Conservation (phyloP, 2,329 filamentous ascomycete species). For the Epichloe uncinata region DNA sequence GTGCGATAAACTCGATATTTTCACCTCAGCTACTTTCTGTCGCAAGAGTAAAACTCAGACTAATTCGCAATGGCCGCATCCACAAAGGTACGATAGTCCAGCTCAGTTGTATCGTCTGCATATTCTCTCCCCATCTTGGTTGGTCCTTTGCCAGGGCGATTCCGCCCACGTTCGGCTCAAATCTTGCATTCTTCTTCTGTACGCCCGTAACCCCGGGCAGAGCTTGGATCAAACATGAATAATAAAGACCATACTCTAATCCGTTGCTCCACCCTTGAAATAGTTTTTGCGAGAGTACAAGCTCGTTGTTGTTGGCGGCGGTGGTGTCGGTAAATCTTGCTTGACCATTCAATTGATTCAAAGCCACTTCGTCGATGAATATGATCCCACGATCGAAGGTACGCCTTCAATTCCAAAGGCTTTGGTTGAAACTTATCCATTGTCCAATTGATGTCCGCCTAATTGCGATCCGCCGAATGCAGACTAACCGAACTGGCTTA, state of each 20-base stretch:
- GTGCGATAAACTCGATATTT: conserved; percentile 5
- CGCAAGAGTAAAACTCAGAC: not conserved
- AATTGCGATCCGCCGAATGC: not conserved
- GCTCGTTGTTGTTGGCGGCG: conserved; percentile 91
- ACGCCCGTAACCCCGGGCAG: not conserved
- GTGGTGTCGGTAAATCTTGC: conserved; percentile 98
- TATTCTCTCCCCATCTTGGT: not conserved
- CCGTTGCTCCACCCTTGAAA: not conserved
- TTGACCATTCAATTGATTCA: conserved; percentile 94
- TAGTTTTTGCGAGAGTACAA: conserved; percentile 88
- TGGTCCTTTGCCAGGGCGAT: not conserved
- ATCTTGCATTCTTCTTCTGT: not conserved
- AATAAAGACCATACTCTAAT: not conserved
- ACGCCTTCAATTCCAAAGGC: conserved; percentile 1
- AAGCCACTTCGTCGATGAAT: conserved; percentile 98
- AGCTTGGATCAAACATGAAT: not conserved
- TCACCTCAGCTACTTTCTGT: not conserved
- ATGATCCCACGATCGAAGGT: conserved; percentile 99
- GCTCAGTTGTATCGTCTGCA: not conserved
- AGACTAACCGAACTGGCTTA: conserved; percentile 8
- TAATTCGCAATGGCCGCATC: conserved; percentile 20
- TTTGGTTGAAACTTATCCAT: not conserved
- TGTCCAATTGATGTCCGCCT: not conserved
- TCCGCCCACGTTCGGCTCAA: not conserved
- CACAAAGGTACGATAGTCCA: conserved; percentile 19